Conservation (phyloP, 805 yeast genomes). For the Starmerella floricola region DNA sequence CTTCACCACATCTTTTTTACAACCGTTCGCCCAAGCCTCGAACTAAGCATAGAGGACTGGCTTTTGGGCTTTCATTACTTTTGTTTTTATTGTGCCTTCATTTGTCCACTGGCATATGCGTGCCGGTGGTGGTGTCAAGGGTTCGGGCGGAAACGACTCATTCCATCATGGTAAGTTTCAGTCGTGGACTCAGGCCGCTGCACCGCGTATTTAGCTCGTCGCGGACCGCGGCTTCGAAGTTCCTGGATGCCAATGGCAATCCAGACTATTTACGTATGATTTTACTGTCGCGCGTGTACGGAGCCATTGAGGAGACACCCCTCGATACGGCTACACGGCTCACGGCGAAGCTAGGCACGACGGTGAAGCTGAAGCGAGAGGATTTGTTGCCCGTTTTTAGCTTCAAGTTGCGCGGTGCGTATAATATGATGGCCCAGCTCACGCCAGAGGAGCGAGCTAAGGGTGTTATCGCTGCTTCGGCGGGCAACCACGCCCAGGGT, state of each 20-base stretch:
- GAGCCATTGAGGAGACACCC: constrained; percentile 86
- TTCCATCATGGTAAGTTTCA: neutral
- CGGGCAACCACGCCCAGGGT: constrained; percentile 99
- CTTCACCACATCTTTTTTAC: no score
- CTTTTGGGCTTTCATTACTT: no score
- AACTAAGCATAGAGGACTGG: no score
- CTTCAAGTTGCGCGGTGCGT: constrained; percentile 94
- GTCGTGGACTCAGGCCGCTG: neutral
- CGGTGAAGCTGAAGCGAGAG: constrained; percentile 74
- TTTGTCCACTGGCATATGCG: no score
- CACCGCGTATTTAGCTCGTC: constrained; percentile 5
- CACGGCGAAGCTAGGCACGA: constrained; percentile 62
- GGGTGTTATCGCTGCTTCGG: constrained; percentile 96
- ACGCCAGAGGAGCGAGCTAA: constrained; percentile 43
- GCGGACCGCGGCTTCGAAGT: neutral
- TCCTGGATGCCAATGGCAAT: constrained; percentile 34
- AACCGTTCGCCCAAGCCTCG: no score
- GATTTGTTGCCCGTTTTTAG: constrained; percentile 91
- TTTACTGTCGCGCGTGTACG: constrained; percentile 85
- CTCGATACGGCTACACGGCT: constrained; percentile 61
- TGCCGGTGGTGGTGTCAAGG: neutral
- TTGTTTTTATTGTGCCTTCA: no score
- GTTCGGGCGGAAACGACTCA: neutral
- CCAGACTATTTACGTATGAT: constrained; percentile 93
- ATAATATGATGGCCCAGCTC: constrained; percentile 88